Conservation (phyloP, 768 basidiomycete species). For the Phaffia tasmanica region DNA sequence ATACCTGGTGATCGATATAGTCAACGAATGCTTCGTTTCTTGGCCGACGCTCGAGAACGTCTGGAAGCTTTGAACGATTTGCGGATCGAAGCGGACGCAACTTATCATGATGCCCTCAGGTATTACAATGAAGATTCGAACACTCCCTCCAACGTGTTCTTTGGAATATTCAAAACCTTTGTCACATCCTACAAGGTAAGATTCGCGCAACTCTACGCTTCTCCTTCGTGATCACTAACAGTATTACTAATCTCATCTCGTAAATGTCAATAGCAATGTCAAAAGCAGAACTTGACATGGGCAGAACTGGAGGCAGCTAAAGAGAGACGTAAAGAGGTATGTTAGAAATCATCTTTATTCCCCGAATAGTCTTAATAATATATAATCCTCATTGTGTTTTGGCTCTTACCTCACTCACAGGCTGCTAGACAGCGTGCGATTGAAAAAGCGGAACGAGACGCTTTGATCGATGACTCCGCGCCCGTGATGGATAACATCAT, state of each 20-base stretch:
- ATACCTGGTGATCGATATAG: constrained; percentile 59
- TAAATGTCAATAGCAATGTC: constrained; percentile 14
- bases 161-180: constrained; percentile 93
- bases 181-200: constrained; percentile 60
- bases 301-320: constrained; percentile 22
- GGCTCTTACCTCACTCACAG: not conserved
- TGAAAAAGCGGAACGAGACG: constrained; percentile 18
- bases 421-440: constrained; percentile 7
- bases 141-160: constrained; percentile 82
- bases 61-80: constrained; percentile 77
- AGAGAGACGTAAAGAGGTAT: constrained; percentile 18
- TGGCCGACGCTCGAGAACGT: constrained; percentile 59
- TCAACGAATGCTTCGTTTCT: constrained; percentile 83
- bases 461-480: constrained; percentile 17
- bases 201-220: not conserved
- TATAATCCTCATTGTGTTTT: not conserved
- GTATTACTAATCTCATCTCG: too few species aligned
- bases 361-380: not conserved
- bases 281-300: constrained; percentile 26
- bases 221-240: not conserved
- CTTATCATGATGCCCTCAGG: constrained; percentile 69
- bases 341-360: not conserved
- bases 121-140: constrained; percentile 83
- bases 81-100: constrained; percentile 70
- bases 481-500: constrained; percentile 27